phyloP scores from a whole-genome alignment of 169 alveolate species.

The Pseudocohnilembus persalinus region DNA sequence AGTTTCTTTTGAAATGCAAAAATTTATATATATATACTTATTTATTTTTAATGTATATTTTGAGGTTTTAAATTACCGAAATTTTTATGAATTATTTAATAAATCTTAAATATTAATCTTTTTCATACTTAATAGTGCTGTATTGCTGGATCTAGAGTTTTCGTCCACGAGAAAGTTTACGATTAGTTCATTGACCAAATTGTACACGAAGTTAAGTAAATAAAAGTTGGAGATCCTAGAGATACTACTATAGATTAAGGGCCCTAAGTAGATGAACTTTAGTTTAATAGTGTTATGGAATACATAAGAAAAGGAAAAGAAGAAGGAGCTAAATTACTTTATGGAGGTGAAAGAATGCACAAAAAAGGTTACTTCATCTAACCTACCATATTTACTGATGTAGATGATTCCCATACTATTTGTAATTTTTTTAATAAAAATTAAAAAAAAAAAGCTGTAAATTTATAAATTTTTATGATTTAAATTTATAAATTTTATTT shows the following conservation, averaged over 20 bases:
- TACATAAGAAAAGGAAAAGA: conserved; percentile 76
- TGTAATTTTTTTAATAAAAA: too few species aligned
- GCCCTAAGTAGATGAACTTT: conserved; percentile 72
- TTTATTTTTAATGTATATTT: too few species aligned
- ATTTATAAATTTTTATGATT: too few species aligned
- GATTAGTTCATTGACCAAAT: conserved; percentile 71
- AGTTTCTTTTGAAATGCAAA: too few species aligned
- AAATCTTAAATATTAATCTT: too few species aligned
- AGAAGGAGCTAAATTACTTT: conserved; percentile 71
- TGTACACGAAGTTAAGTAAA: conserved; percentile 26
- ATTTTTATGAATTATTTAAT: too few species aligned
- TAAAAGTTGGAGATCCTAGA: conserved; percentile 66
- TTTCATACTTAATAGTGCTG: too few species aligned
- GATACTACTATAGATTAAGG: conserved; percentile 73
- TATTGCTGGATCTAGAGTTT: conserved; percentile 75
- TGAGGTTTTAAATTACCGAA: too few species aligned
- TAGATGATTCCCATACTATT: conserved; percentile 77
- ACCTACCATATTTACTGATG: conserved; percentile 85
- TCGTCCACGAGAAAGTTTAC: conserved; percentile 79
- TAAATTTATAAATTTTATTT: too few species aligned
- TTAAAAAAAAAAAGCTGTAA: too few species aligned
- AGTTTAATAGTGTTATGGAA: conserved; percentile 61
- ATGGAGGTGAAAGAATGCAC: conserved; percentile 79
- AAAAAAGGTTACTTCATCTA: conserved; percentile 77
- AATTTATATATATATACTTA: too few species aligned